Evolutionary conservation across 1,284 basidiomycete species (phyloP).

Genomic region (Moesziomyces globuligerus): DNA sequence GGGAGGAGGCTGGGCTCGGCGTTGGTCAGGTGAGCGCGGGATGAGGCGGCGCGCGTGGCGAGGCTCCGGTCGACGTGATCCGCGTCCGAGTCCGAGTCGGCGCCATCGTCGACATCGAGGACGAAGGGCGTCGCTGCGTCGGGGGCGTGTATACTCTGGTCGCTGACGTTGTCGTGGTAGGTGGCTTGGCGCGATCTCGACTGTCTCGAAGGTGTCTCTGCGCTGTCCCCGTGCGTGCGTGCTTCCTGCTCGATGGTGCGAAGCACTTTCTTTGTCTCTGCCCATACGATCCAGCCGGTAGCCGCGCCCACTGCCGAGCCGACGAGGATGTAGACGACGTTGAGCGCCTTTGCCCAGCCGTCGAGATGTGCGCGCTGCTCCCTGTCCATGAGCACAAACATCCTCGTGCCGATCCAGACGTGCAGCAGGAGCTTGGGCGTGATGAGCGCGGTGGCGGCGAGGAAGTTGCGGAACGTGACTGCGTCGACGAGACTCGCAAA

Average conservation of each 20-base stretch:
- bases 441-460: conserved; percentile 55
- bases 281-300: conserved; percentile 44
- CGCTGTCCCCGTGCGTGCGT: neutral
- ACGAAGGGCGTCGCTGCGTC: conserved; percentile 17
- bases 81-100: conserved; percentile 2
- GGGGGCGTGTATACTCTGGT: neutral
- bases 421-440: conserved; percentile 64
- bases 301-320: conserved; percentile 31
- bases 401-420: conserved; percentile 58
- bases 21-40: neutral
- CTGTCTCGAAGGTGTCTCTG: no score
- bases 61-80: neutral
- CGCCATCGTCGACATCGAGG: conserved; percentile 23
- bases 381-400: conserved; percentile 57
- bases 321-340: conserved; percentile 42
- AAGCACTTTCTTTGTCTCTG: conserved; percentile 35
- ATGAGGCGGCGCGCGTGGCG: no score
- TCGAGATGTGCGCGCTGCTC: conserved; percentile 45
- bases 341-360: conserved; percentile 33
- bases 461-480: conserved; percentile 44
- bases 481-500: conserved; percentile 47
- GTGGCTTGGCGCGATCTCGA: neutral
- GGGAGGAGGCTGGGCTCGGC: conserved; percentile 12
- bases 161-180: conserved; percentile 9
- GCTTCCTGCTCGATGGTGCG: conserved; percentile 19